These are phyloP conservation scores for Petunia hybrid DNA, from an alignment of 305 asterid genomes.

Conservation along the genomic window DNA sequence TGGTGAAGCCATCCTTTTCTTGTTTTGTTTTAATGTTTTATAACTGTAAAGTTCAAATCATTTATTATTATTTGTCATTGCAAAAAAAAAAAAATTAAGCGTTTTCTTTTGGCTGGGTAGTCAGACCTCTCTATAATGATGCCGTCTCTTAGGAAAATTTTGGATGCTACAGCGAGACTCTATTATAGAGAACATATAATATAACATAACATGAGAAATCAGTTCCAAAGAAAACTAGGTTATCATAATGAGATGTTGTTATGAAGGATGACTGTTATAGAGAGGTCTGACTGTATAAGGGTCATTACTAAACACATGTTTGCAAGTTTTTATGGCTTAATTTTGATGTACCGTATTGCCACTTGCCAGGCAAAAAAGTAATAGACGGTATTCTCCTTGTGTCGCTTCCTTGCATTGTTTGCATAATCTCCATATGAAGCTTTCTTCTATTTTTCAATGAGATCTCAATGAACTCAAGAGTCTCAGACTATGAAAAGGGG, in stretches of 20 bases:
- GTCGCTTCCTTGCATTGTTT: constrained; percentile 11
- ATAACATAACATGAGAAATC: too few relatives aligned
- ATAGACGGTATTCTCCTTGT: not conserved
- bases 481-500: not conserved
- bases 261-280: too few relatives aligned
- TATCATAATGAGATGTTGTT: not conserved
- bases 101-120: too few relatives aligned
- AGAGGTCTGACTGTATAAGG: too few relatives aligned
- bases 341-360: not conserved
- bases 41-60: not conserved
- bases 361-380: not conserved
- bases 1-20: constrained; percentile 26
- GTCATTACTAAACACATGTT: too few relatives aligned
- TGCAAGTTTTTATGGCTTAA: not conserved
- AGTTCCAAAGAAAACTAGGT: too few relatives aligned
- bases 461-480: not conserved
- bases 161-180: not conserved
- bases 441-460: not conserved
- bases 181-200: too few relatives aligned
- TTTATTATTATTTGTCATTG: not conserved
- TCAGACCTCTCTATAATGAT: too few relatives aligned
- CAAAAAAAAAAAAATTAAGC: too few relatives aligned
- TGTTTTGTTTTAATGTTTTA: not conserved
- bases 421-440: not conserved
- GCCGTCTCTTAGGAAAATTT: too few relatives aligned